Percentiles rank a stretch among this genome's conserved stretches.
Conservation (phyloP, 2,329 filamentous ascomycete genomes). For the Apiospora pterosperma region DNA sequence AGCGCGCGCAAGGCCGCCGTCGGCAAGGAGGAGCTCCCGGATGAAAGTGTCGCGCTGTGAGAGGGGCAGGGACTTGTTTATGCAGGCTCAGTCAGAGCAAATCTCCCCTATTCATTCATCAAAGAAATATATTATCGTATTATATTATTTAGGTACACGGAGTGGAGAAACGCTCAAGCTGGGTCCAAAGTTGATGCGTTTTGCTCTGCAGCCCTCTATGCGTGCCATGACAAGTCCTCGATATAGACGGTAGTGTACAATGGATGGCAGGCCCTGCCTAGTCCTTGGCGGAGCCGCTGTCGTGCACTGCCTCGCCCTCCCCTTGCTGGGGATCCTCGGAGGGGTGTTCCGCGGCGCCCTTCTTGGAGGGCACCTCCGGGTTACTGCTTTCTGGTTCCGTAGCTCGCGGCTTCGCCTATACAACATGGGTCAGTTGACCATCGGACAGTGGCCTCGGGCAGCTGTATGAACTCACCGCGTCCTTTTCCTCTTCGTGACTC, state of each 20-base stretch:
- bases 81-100: not conserved
- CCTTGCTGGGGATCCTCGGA: slow-evolving; percentile 24
- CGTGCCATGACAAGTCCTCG: not conserved
- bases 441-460: not conserved
- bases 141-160: not conserved
- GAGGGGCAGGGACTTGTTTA: not conserved
- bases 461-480: slow-evolving; percentile 10
- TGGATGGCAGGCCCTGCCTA: not conserved
- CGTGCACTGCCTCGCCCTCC: slow-evolving; percentile 15
- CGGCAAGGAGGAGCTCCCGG: not conserved
- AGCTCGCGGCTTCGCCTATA: slow-evolving; percentile 15
- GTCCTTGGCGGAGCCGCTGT: slow-evolving; percentile 13
- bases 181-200: not conserved
- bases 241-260: not conserved
- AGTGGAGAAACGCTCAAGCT: not conserved
- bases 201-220: not conserved
- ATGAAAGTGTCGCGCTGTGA: not conserved
- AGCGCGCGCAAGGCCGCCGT: not conserved
- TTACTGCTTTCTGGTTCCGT: slow-evolving; percentile 16
- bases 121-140: not conserved
- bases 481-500: slow-evolving; percentile 18
- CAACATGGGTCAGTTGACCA: not conserved
- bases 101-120: not conserved
- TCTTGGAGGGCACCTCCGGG: slow-evolving; percentile 20
- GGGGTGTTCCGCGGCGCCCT: slow-evolving; percentile 17